Conservation (phyloP, 768 basidiomycete genomes). For the Suillus cothurnatus region DNA sequence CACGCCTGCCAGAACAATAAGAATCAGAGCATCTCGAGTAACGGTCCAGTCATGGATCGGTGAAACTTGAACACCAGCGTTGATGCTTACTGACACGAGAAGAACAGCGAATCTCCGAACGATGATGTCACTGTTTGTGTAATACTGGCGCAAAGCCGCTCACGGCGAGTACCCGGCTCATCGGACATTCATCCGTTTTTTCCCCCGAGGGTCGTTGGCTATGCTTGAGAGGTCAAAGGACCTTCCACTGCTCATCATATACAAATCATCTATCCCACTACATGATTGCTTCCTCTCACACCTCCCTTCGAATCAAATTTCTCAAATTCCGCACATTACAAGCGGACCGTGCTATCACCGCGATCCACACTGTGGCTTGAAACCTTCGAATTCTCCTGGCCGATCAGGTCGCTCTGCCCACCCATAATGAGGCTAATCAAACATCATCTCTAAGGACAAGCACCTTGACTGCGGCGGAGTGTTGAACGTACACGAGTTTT, state of each 20-base stretch:
- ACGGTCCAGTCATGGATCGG: not conserved
- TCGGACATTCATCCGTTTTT: constrained; percentile 29
- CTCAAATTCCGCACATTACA: constrained; percentile 13
- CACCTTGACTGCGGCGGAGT: constrained; percentile 36
- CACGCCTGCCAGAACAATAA: not conserved
- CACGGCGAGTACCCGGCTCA: not conserved
- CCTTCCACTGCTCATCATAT: constrained; percentile 33
- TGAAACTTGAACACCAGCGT: not conserved
- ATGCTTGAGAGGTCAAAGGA: constrained; percentile 48
- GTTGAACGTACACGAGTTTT: constrained; percentile 37
- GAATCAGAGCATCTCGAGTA: not conserved
- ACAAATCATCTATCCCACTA: constrained; percentile 35
- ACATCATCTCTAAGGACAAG: constrained; percentile 32
- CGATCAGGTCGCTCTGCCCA: constrained; percentile 18
- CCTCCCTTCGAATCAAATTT: constrained; percentile 17
- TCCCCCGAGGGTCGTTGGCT: constrained; percentile 38
- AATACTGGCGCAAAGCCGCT: not conserved
- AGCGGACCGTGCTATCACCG: constrained; percentile 12
- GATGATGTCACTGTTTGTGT: not conserved
- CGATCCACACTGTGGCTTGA: constrained; percentile 34
- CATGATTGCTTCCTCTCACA: constrained; percentile 17
- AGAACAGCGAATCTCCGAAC: too few species aligned
- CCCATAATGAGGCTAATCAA: constrained; percentile 21
- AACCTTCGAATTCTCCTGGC: constrained; percentile 27
- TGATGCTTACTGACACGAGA: not conserved